These are phyloP conservation scores for Avena eriantha DNA, from an alignment of 176 grass and related monocot genomes.

Conservation along the genomic window DNA sequence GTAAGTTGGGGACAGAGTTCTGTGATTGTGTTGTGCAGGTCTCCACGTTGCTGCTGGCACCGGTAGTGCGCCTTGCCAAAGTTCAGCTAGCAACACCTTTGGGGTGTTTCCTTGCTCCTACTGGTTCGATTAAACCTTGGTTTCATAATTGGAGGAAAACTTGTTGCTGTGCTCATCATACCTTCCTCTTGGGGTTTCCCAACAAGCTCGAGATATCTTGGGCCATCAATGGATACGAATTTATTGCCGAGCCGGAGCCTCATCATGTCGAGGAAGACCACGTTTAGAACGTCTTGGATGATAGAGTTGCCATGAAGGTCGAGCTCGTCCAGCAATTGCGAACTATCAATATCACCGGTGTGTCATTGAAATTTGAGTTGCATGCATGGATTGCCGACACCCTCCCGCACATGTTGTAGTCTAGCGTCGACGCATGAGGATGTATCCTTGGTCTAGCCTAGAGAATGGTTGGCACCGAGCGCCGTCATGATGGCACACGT, in stretches of 20 bases:
- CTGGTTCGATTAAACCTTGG: too few species aligned
- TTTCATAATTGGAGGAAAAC: too few species aligned
- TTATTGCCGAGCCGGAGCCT: neutral
- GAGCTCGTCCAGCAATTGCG: neutral
- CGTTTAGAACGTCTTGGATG: neutral
- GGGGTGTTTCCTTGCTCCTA: too few species aligned
- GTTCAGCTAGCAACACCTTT: too few species aligned
- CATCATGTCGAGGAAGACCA: neutral
- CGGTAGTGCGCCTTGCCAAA: too few species aligned
- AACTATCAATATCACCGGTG: neutral
- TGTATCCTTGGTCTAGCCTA: neutral
- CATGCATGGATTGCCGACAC: neutral
- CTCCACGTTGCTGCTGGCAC: too few species aligned
- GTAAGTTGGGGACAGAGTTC: too few species aligned
- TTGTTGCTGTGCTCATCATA: too few species aligned
- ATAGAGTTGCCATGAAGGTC: neutral
- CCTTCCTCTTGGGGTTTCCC: too few species aligned
- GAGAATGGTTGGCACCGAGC: neutral
- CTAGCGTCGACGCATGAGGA: neutral
- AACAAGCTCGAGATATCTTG: too few species aligned
- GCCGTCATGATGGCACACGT: neutral
- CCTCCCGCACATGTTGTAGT: neutral
- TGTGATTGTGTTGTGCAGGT: too few species aligned
- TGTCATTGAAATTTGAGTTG: neutral
- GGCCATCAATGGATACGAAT: conserved; percentile 25